Evolutionary conservation across 176 grass and related monocot genomes (phyloP).

Genomic region (Musa schizocarpa): DNA sequence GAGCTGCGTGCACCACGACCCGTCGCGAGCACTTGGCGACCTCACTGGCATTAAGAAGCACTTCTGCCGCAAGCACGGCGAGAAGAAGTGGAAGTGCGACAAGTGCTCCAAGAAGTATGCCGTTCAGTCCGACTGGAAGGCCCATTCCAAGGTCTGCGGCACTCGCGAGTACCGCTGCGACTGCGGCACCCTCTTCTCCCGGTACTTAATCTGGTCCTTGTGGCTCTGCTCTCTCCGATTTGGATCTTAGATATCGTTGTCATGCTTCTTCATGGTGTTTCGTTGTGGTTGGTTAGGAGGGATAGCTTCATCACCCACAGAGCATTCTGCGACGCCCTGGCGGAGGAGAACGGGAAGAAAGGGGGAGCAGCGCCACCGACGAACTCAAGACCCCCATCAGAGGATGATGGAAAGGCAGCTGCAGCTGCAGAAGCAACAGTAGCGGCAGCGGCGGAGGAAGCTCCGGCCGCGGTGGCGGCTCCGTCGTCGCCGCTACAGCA

Average conservation of each 20-base stretch:
- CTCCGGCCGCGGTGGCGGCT: not conserved
- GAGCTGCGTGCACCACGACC: conserved; percentile 18
- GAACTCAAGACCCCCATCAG: not conserved
- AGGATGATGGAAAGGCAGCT: conserved; percentile 21
- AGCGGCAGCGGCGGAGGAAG: not conserved
- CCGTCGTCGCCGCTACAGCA: conserved; percentile 11
- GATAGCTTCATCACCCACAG: conserved; percentile 99
- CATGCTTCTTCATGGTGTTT: not conserved
- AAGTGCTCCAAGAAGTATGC: conserved; percentile 17
- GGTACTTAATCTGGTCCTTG: not conserved
- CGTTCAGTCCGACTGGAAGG: conserved; percentile 24
- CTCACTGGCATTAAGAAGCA: conserved; percentile 23
- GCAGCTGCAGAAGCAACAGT: not conserved
- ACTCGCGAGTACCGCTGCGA: conserved; percentile 24
- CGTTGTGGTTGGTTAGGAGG: conserved; percentile 38
- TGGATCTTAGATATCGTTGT: not conserved
- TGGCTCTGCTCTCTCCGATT: not conserved
- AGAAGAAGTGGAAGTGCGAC: conserved; percentile 23
- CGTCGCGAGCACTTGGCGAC: conserved; percentile 13
- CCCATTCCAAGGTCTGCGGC: conserved; percentile 21
- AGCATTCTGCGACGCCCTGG: conserved; percentile 92
- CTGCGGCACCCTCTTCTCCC: conserved; percentile 20
- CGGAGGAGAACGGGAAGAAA: conserved; percentile 82
- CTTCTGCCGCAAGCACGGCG: conserved; percentile 22
- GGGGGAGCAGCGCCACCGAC: not conserved